Conservation (phyloP, 2,329 filamentous ascomycete genomes). For the Curvularia eragrostidis region DNA sequence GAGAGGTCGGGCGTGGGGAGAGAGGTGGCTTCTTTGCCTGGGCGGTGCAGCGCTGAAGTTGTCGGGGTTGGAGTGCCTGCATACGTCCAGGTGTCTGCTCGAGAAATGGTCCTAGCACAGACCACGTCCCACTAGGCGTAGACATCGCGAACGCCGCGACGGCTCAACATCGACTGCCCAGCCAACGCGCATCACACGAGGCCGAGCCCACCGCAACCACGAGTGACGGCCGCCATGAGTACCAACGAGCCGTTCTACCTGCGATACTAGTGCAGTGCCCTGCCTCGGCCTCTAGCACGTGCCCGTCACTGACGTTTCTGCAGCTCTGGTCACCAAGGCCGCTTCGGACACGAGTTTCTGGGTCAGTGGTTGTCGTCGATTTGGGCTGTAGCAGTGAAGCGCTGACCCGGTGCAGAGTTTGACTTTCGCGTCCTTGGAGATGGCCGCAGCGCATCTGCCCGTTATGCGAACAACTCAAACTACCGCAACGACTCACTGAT, state of each 20-base stretch:
- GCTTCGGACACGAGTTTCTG: constrained; percentile 97
- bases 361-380: constrained; percentile 62
- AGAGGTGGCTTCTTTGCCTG: constrained; percentile 25
- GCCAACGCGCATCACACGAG: constrained; percentile 9
- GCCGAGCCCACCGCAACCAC: neutral
- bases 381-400: neutral
- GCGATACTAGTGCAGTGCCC: constrained; percentile 84
- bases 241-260: constrained; percentile 88
- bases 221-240: constrained; percentile 61
- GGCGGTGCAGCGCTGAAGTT: constrained; percentile 33
- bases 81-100: constrained; percentile 46
- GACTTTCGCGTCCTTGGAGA: constrained; percentile 93
- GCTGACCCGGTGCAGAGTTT: constrained; percentile 71
- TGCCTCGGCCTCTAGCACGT: constrained; percentile 17
- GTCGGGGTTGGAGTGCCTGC: constrained; percentile 34
- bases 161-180: constrained; percentile 15
- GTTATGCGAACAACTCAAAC: constrained; percentile 99
- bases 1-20: constrained; percentile 27
- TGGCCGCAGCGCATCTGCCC: constrained; percentile 87
- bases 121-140: constrained; percentile 29
- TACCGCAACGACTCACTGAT: constrained; percentile 99
- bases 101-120: constrained; percentile 41
- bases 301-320: constrained; percentile 31
- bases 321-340: constrained; percentile 95
- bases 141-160: constrained; percentile 29